Evolutionary conservation across 1,284 basidiomycete species (phyloP), one percentile per base, ranked within the genome.

Genomic region (Taiwanofungus camphoratus): DNA sequence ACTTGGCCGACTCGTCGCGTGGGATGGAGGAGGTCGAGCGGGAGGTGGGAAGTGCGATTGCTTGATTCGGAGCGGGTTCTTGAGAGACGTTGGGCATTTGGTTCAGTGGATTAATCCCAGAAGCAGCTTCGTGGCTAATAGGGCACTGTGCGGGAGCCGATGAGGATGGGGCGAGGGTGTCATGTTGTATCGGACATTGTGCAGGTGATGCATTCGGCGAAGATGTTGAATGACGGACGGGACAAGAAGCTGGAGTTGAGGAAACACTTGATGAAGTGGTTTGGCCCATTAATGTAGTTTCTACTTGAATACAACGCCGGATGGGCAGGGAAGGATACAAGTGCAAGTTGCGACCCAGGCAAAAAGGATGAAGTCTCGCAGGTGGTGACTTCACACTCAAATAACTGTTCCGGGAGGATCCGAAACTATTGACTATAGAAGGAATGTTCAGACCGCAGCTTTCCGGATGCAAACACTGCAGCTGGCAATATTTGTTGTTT

Each of bases 71-170:
- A 0, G 79, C 71, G 2, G 79, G 82, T 0, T 70, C 62, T 61
- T 94, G 91, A 0, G 87, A 71, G 23, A 95, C 79, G 5, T 62
- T 59, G 1, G 95, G 95, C 76, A 99, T 96, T 57, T 94, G 82
- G 67, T 97, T 99, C 41, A 83, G 73, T 0, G 92, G 87, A 61
- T 92, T 89, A 42, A 92, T 57, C 13, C 30, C 27, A 20, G 48
- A 51, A 18, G 56, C 48, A 19, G 59, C 45, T 13, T 65, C 63
- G 49, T 82, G 73, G 46, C 68, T 62, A 4, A 78, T 62, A 1
- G 77, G 76, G 50, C 77, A 79, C 43, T 59, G 62, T 27, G 64
- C 61, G 15, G 61, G 51, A 1, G 50, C 35, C 45, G 34, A 54
- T 46, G 49, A 20, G 8, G 36, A 54, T 44, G 52, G 24, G 36